A percentile compares a stretch with the other conserved stretches of the same genome.
These are phyloP conservation scores for Teratosphaeria nubilosa DNA, from an alignment of 2,329 filamentous ascomycete species.

Conservation along the genomic window DNA sequence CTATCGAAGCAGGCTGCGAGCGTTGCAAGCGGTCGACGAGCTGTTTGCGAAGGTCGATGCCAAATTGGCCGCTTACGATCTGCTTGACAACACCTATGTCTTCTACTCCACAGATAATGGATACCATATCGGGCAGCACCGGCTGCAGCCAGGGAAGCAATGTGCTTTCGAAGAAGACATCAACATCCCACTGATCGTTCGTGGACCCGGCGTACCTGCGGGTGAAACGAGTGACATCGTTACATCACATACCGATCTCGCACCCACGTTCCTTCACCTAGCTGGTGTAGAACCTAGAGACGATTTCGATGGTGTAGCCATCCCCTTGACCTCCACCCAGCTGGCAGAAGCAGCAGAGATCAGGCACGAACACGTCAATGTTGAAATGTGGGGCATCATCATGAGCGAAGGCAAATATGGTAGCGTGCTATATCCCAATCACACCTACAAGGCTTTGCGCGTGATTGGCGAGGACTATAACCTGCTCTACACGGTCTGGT, in stretches of 20 bases:
- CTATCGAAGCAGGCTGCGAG: constrained; percentile 40
- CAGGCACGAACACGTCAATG: constrained; percentile 27
- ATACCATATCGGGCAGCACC: constrained; percentile 27
- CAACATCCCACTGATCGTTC: constrained; percentile 30
- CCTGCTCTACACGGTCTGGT: constrained; percentile 60
- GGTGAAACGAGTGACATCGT: constrained; percentile 22
- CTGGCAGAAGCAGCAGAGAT: constrained; percentile 1
- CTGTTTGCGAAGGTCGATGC: constrained; percentile 38
- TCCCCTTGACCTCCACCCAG: constrained; percentile 21
- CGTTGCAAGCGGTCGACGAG: constrained; percentile 46
- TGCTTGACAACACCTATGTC: constrained; percentile 41
- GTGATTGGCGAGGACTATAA: constrained; percentile 37
- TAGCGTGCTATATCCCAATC: constrained; percentile 16
- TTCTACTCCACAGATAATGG: constrained; percentile 33
- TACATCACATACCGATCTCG: constrained; percentile 31
- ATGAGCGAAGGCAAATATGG: constrained; percentile 24
- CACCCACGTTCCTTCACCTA: constrained; percentile 27
- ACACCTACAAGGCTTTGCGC: constrained; percentile 24
- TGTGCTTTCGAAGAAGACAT: constrained; percentile 32
- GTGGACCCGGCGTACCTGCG: constrained; percentile 26
- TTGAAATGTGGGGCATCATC: constrained; percentile 33
- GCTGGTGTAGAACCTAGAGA: constrained; percentile 18
- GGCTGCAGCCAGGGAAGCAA: constrained; percentile 31
- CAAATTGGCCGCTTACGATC: constrained; percentile 31
- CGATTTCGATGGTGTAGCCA: constrained; percentile 27